Base-by-base conservation (phyloP, 2,329 filamentous ascomycete species). In the Paraphaeosphaeria minitans region DNA sequence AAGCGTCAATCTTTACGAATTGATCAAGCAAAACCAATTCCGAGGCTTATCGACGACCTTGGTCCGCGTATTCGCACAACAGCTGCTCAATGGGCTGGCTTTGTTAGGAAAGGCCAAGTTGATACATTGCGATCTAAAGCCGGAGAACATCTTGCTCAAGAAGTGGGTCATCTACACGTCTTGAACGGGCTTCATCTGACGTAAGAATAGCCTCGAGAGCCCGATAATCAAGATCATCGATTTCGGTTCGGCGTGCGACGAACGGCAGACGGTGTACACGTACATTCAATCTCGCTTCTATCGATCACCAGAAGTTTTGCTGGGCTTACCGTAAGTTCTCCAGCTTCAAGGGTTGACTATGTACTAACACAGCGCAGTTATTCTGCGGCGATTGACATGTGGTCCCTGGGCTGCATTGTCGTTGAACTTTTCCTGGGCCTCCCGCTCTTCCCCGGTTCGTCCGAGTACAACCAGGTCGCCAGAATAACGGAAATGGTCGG, bases 161-260 rank as follows among this genome's bases (percentile, higher is more conserved):
- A 99, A 99, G 86, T 88, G 69, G 69, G 82, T 79, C 7, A 22
- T 13, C 22, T 12, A 9, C 9, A 16, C 37, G 24, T 41, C 29
- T 13, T 29, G 35, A 3, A 29, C 22, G 7, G 35, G 14, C 53
- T n/a, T 35, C 16, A 39, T 24, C 66, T 73, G 52, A 66, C 41
- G 19, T 54, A 59, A 54, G 19, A 29, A 35, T 63, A 89, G 87
- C 75, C 87, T 99, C 43, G 95, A 99, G 77, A 98, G 94, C 71
- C 95, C 95, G 3, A 98, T 99, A 67, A 99, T 99, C 84, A 99
- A 99, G 78, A 97, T 99, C 72, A 99, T 99, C 76, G 95, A 99
- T 83, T 99, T 99, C 74, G 95, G 95, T 45, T 99, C 95, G 39
- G 95, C 95, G 14, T 99, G 95, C 77, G 95, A 99, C 76, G 95